Conservation (phyloP, 73 alveolate genomes). For the Stentor coeruleus region DNA sequence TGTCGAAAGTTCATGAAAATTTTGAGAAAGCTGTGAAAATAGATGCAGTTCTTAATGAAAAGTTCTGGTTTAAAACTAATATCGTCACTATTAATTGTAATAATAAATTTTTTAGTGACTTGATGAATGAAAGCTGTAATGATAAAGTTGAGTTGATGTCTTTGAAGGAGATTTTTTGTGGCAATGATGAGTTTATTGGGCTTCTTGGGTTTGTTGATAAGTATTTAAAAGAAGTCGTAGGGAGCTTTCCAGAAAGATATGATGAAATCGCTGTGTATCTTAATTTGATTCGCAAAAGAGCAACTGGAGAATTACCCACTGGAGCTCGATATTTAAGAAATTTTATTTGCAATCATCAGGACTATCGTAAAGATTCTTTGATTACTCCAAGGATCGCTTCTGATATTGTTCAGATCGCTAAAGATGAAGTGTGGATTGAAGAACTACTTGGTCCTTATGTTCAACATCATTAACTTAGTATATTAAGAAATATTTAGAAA, state of each 20-base stretch:
- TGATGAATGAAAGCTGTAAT: constrained; percentile 18
- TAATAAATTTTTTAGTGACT: background rate
- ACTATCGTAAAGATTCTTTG: constrained; percentile 81
- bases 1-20: constrained; percentile 43
- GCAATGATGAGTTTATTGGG: constrained; percentile 49
- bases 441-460: too few species aligned
- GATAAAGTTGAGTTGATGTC: constrained; percentile 64
- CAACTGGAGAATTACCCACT: constrained; percentile 80
- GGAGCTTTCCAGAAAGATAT: constrained; percentile 37
- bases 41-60: constrained; percentile 81
- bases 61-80: constrained; percentile 82
- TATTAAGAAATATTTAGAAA: too few species aligned
- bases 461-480: too few species aligned
- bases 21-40: constrained; percentile 71
- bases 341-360: constrained; percentile 72
- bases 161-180: constrained; percentile 78
- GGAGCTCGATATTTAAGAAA: constrained; percentile 88
- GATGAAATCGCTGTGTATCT: constrained; percentile 36
- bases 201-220: constrained; percentile 62
- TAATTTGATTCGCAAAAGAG: constrained; percentile 59
- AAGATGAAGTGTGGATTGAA: too few species aligned
- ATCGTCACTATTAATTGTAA: constrained; percentile 39
- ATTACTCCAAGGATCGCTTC: constrained; percentile 62
- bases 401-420: too few species aligned
- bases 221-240: too few species aligned